Base-by-base conservation (phyloP, 306 rosid genomes). In the Hippophae rhamnoides region DNA sequence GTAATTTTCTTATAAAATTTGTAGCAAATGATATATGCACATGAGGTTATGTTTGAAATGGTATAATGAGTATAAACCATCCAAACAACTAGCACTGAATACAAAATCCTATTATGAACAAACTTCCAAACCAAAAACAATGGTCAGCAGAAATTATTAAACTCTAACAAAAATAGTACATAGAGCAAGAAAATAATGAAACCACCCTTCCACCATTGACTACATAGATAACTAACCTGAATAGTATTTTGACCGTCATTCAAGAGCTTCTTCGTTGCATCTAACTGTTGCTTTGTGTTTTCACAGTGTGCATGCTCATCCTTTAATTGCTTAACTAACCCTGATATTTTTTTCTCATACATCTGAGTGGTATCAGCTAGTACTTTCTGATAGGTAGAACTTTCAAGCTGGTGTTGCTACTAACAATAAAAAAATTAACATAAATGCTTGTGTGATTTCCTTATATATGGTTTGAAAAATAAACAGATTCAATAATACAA, bases 291-390 rank as follows among this genome's bases (percentile, higher is more conserved):
- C 66, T 67, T 79, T 11, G 53, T 52, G 13, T 44, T 62, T 65
- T 60, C 73, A 47, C 65, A 61, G 41, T 43, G 60, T 56, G 71
- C 56, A 53, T 47, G 75, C 68, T 73, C 79, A 46, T 67, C 82
- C 60, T 78, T 81, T 44, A 69, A 65, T 69, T 78, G 71, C 67
- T 75, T 73, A 56, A 66, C 58, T 66, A 84, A 66, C 62, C 76
- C 79, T 13, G 79, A 64, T 52, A 84, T 76, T 65, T 78, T 84
- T 68, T 71, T 70, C 79, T 84, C 90, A 45, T 81, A 81, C 84
- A 76, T 78, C 71, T 81, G 84, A 60, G 90, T 78, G 59, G 82
- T 84, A 65, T 84, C 86, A 54, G 82, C 90, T 68, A 84, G 69
- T 55, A 75, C 67, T 71, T 76, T 73, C 69, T 84, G 82, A 66